Conservation (phyloP, 2,329 filamentous ascomycete genomes). For the Trichoderma aggressivum region DNA sequence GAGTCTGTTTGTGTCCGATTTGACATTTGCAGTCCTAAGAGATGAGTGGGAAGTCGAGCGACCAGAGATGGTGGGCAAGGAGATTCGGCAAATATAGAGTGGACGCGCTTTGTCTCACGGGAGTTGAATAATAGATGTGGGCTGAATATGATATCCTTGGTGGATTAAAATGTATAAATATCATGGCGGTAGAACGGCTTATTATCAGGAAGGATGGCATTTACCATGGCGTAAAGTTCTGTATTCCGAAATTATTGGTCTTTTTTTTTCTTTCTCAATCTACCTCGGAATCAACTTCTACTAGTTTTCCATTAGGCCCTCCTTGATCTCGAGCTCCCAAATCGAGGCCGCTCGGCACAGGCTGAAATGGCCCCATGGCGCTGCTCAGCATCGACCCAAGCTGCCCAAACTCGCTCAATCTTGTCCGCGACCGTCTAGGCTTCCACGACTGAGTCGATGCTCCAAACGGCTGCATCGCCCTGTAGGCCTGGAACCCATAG, state of each 20-base stretch:
- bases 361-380: conserved; percentile 30
- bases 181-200: neutral
- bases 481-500: conserved; percentile 41
- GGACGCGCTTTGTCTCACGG: neutral
- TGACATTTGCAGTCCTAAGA: conserved; percentile 80
- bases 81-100: conserved; percentile 73
- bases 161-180: neutral
- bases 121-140: conserved; percentile 3
- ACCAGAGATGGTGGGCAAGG: conserved; percentile 85
- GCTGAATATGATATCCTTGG: neutral
- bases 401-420: conserved; percentile 45
- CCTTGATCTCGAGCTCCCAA: neutral
- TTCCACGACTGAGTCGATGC: conserved; percentile 43
- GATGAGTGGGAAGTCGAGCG: conserved; percentile 94
- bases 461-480: conserved; percentile 44
- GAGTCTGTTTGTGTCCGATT: conserved; percentile 81
- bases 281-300: conserved; percentile 37
- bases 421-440: conserved; percentile 29
- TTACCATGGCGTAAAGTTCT: neutral
- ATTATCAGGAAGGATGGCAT: neutral
- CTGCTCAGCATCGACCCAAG: conserved; percentile 44
- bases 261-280: conserved; percentile 26
- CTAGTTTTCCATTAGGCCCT: conserved; percentile 26
- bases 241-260: neutral
- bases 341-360: conserved; percentile 18